Conservation (phyloP, 2,329 filamentous ascomycete genomes). For the Neofusicoccum ribis region DNA sequence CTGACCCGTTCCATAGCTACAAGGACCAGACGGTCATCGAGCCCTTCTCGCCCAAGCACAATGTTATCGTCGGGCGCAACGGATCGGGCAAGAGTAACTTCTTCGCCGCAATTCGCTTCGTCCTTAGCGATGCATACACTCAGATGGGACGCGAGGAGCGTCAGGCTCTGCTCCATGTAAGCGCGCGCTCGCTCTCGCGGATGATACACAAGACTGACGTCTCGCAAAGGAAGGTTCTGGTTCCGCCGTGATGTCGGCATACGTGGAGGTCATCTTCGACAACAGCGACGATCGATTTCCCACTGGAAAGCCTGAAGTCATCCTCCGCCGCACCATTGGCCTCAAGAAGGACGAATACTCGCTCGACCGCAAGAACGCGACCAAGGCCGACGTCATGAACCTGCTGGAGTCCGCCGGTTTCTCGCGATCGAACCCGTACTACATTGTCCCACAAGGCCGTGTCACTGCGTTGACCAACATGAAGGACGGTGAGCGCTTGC, state of each 20-base stretch:
- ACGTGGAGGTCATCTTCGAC: slow-evolving; percentile 98
- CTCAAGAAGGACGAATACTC: slow-evolving; percentile 99
- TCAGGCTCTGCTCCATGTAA: slow-evolving; percentile 82
- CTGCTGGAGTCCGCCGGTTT: slow-evolving; percentile 94
- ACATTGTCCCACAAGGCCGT: slow-evolving; percentile 96
- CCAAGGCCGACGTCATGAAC: slow-evolving; percentile 91
- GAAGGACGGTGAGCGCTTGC: slow-evolving; percentile 91
- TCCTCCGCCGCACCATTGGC: slow-evolving; percentile 90
- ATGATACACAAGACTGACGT: background rate
- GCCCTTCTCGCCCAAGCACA: slow-evolving; percentile 94
- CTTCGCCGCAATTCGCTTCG: slow-evolving; percentile 98
- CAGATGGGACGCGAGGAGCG: slow-evolving; percentile 95
- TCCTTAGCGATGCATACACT: slow-evolving; percentile 95
- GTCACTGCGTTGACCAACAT: slow-evolving; percentile 97
- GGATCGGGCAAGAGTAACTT: slow-evolving; percentile 99
- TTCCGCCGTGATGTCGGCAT: slow-evolving; percentile 98
- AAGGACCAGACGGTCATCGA: slow-evolving; percentile 99
- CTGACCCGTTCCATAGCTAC: slow-evolving; percentile 64
- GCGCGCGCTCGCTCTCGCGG: slow-evolving; percentile 21
- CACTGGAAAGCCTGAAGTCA: slow-evolving; percentile 86
- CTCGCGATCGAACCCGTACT: slow-evolving; percentile 96
- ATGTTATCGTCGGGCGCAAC: slow-evolving; percentile 98
- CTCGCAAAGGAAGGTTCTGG: slow-evolving; percentile 76
- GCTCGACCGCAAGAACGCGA: slow-evolving; percentile 93
- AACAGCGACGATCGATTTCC: slow-evolving; percentile 95